phyloP scores from a whole-genome alignment of 2,329 filamentous ascomycete genomes.

The Cladosporium halotolerans region DNA sequence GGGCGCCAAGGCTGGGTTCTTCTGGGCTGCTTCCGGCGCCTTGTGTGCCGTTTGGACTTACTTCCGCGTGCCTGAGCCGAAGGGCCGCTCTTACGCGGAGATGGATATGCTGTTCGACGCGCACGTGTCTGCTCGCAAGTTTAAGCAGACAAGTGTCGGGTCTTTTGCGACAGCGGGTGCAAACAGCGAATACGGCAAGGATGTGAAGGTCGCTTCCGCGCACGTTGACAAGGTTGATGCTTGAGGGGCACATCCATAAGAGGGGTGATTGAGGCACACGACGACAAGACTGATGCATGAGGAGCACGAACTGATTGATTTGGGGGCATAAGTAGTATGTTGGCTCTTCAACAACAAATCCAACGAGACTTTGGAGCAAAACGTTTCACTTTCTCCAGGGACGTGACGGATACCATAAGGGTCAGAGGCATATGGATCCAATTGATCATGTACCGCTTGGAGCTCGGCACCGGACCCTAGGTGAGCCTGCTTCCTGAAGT shows the following conservation, averaged over 20 bases:
- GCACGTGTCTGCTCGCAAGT: conserved; percentile 35
- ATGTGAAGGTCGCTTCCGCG: not conserved
- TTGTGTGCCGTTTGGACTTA: conserved; percentile 37
- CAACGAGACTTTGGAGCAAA: too few species aligned
- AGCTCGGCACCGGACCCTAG: too few species aligned
- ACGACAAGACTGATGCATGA: too few species aligned
- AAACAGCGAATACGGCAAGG: not conserved
- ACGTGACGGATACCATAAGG: too few species aligned
- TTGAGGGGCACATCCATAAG: not conserved
- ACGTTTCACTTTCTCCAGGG: too few species aligned
- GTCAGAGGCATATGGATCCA: too few species aligned
- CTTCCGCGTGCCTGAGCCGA: conserved; percentile 40
- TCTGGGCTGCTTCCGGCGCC: conserved; percentile 35
- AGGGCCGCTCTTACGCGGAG: conserved; percentile 37
- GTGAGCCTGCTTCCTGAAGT: too few species aligned
- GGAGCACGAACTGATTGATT: too few species aligned
- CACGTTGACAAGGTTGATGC: not conserved
- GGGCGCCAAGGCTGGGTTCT: conserved; percentile 28
- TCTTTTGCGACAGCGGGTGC: not conserved
- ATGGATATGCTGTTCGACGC: conserved; percentile 40
- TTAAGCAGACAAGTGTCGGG: conserved; percentile 18
- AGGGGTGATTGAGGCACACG: too few species aligned
- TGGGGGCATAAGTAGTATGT: too few species aligned
- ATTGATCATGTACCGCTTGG: too few species aligned
- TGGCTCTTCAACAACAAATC: too few species aligned